These are phyloP conservation scores for Phytophthora ohioensis DNA, from an alignment of 352 stramenopile genomes.

Conservation along the genomic window DNA sequence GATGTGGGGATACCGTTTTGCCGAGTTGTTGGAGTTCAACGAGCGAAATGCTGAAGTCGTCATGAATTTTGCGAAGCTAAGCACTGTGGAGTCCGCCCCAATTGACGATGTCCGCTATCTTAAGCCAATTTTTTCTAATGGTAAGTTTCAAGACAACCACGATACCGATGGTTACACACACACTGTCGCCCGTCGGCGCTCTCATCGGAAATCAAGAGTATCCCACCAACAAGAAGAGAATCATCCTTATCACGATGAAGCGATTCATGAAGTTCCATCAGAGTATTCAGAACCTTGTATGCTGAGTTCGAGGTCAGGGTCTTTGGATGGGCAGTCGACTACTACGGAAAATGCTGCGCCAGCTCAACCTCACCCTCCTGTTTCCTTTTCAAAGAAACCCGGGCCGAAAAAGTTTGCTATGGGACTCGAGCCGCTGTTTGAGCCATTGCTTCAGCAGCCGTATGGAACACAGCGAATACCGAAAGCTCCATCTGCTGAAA, in stretches of 20 bases:
- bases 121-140: conserved; percentile 24
- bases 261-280: conserved; percentile 37
- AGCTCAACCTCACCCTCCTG: conserved; percentile 29
- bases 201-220: conserved; percentile 34
- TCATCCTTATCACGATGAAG: conserved; percentile 36
- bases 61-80: conserved; percentile 87
- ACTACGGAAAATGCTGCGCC: conserved; percentile 15
- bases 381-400: conserved; percentile 26
- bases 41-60: conserved; percentile 69
- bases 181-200: conserved; percentile 21
- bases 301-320: conserved; percentile 38
- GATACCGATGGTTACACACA: conserved; percentile 21
- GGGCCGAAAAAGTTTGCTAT: conserved; percentile 57
- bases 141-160: conserved; percentile 11
- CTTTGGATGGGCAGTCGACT: conserved; percentile 32
- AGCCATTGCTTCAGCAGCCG: conserved; percentile 70
- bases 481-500: conserved; percentile 35
- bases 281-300: conserved; percentile 39
- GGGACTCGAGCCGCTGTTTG: conserved; percentile 80
- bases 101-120: conserved; percentile 68
- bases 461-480: conserved; percentile 73
- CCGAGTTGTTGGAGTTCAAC: conserved; percentile 78
- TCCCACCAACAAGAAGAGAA: conserved; percentile 26
- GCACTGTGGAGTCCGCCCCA: conserved; percentile 54
- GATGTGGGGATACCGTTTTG: conserved; percentile 78